A percentile compares a stretch with the other conserved stretches of the same genome.
phyloP scores from a whole-genome alignment of 768 basidiomycete species.

The Exidia glandulosa region DNA sequence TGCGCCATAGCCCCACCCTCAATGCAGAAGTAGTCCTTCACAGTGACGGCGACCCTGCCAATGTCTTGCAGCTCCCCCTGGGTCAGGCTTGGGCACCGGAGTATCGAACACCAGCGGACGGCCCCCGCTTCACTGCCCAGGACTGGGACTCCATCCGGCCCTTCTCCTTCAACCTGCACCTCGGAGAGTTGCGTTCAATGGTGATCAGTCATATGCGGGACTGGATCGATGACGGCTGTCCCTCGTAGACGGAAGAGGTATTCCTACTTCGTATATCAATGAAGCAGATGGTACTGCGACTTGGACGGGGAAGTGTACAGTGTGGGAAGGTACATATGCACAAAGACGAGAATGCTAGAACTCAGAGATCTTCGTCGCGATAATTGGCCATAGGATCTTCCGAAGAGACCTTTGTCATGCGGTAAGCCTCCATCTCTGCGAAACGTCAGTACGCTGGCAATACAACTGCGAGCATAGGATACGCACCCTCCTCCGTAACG shows the following conservation, averaged over 20 bases:
- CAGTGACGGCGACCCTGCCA: background rate
- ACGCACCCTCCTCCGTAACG: constrained; percentile 64
- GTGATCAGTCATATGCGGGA: constrained; percentile 55
- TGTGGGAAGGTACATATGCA: background rate
- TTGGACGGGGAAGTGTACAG: no score
- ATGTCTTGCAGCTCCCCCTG: background rate
- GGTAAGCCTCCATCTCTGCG: constrained; percentile 22
- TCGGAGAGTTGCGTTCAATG: constrained; percentile 32
- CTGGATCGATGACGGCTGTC: constrained; percentile 82
- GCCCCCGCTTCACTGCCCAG: constrained; percentile 1
- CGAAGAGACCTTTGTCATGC: constrained; percentile 17
- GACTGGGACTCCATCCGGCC: constrained; percentile 22
- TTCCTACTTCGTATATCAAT: no score
- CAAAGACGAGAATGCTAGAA: background rate
- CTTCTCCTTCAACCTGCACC: constrained; percentile 12
- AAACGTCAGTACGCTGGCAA: background rate
- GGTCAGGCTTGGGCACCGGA: background rate
- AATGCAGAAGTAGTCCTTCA: background rate
- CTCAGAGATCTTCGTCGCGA: constrained; percentile 15
- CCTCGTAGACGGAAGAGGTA: no score
- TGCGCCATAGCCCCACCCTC: background rate
- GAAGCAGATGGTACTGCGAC: no score
- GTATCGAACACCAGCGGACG: background rate
- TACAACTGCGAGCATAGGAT: constrained; percentile 17
- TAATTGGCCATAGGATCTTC: constrained; percentile 33